Conservation (phyloP, 768 basidiomycete species). For the Lactarius indigo region DNA sequence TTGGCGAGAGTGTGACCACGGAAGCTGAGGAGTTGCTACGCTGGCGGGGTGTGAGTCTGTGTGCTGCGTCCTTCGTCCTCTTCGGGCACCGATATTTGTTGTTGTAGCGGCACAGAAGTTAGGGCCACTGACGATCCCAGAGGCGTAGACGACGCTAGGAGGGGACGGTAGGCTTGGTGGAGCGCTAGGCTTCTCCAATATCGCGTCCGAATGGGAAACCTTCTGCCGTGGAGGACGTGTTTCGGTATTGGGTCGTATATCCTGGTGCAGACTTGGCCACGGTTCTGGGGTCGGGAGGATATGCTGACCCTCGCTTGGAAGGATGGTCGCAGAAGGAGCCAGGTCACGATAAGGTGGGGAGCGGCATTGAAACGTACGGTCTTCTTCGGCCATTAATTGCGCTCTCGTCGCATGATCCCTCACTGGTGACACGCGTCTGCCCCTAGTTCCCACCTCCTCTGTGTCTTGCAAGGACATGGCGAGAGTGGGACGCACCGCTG, state of each 20-base stretch:
- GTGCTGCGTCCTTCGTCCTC: not conserved
- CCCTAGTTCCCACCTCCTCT: not conserved
- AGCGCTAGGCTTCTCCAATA: not conserved
- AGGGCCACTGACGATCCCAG: not conserved
- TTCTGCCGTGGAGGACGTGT: not conserved
- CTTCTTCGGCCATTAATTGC: constrained; percentile 4
- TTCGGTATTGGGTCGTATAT: not conserved
- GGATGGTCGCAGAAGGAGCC: not conserved
- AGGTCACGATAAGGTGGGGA: constrained; percentile 3
- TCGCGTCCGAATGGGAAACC: not conserved
- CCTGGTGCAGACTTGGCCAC: not conserved
- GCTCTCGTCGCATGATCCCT: constrained; percentile 3
- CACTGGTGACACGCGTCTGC: constrained; percentile 10
- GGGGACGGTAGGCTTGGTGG: not conserved
- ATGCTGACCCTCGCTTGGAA: not conserved
- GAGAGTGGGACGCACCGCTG: constrained; percentile 5
- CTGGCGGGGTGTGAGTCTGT: constrained; percentile 2
- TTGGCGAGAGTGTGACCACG: not conserved
- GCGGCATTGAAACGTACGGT: not conserved
- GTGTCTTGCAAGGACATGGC: not conserved
- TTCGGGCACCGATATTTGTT: not conserved
- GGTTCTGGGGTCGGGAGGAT: not conserved
- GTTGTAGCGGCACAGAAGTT: constrained; percentile 1
- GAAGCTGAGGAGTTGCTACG: not conserved
- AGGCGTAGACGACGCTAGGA: not conserved